Conservation (phyloP, 176 grass and related monocot genomes). For the Eragrostis curvula region DNA sequence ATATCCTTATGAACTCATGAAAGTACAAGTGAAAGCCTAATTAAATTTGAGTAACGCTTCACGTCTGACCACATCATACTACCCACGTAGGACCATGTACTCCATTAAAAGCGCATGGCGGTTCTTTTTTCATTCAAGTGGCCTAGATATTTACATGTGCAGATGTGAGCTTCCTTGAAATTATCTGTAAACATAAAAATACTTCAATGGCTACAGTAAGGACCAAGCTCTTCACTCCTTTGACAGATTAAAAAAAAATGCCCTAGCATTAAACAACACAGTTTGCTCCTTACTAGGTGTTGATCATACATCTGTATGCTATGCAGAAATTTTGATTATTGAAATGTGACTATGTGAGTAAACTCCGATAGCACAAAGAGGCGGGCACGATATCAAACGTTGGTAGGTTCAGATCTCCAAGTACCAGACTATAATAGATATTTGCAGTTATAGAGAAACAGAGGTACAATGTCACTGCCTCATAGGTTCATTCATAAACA, state of each 20-base stretch:
- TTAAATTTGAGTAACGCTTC: neutral
- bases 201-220: conserved; percentile 20
- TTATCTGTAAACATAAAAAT: conserved; percentile 7
- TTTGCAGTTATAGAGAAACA: neutral
- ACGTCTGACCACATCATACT: neutral
- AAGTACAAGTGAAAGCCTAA: neutral
- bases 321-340: conserved; percentile 14
- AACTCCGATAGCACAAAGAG: conserved; percentile 5
- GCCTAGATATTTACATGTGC: conserved; percentile 6
- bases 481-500: neutral
- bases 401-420: neutral
- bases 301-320: neutral
- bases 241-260: conserved; percentile 1
- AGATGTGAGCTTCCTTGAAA: conserved; percentile 12
- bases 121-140: too few species aligned
- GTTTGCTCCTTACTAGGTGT: conserved; percentile 9
- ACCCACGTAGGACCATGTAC: neutral
- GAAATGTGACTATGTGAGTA: conserved; percentile 9
- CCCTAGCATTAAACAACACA: conserved; percentile 9
- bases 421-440: neutral
- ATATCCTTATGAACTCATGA: conserved; percentile 1
- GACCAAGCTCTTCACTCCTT: neutral
- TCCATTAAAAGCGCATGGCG: too few species aligned
- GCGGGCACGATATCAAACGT: neutral
- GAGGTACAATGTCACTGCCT: neutral